These are phyloP conservation scores for Euphorbia lathyris DNA, from an alignment of 345 rosid genomes.

Conservation along the genomic window DNA sequence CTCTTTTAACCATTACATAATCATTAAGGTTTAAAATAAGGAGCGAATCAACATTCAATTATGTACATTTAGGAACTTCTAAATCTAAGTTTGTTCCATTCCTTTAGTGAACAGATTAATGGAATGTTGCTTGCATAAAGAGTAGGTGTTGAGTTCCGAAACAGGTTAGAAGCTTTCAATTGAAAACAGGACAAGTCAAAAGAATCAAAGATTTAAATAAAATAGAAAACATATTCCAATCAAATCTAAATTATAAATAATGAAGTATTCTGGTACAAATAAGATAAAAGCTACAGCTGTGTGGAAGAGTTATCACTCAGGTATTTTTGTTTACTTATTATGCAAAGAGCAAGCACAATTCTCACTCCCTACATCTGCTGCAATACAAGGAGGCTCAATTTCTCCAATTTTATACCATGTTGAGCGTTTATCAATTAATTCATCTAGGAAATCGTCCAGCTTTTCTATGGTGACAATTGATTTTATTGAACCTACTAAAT, in stretches of 20 bases:
- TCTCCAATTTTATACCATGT: slow-evolving; percentile 57
- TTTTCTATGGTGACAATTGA: slow-evolving; percentile 74
- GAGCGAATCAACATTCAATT: no score
- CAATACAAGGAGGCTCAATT: slow-evolving; percentile 57
- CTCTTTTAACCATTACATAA: no score
- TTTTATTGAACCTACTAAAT: no score
- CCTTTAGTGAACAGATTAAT: no score
- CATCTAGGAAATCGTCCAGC: slow-evolving; percentile 67
- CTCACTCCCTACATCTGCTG: slow-evolving; percentile 53
- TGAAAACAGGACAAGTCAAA: neutral
- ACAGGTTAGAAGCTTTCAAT: no score
- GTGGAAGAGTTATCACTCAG: neutral
- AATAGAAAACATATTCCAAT: neutral
- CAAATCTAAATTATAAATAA: slow-evolving; percentile 19
- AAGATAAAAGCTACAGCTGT: slow-evolving; percentile 7
- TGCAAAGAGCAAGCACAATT: slow-evolving; percentile 70
- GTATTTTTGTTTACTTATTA: neutral
- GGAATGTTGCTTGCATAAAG: no score
- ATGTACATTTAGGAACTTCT: no score
- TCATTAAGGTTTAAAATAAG: no score
- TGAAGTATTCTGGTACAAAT: slow-evolving; percentile 15
- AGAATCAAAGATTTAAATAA: neutral
- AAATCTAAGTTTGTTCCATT: neutral
- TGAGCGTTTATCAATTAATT: slow-evolving; percentile 49
- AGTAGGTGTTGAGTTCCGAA: no score